phyloP scores from a whole-genome alignment of 805 yeast genomes.

The Zygosaccharomyces rouxii region DNA sequence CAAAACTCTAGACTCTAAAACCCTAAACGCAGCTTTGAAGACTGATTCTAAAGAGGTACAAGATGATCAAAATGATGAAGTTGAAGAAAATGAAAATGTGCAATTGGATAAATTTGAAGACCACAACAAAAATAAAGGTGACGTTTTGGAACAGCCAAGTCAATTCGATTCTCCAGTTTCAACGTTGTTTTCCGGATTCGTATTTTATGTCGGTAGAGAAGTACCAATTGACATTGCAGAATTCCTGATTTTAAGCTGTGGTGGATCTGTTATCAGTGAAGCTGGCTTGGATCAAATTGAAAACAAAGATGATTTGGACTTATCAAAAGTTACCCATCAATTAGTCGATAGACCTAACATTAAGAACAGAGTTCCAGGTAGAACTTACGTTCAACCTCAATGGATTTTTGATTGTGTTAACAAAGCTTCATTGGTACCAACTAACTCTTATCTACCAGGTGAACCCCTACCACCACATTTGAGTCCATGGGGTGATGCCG shows the following conservation, averaged over 20 bases:
- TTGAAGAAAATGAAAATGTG: constrained; percentile 41
- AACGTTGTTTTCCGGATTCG: constrained; percentile 64
- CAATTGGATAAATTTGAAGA: constrained; percentile 71
- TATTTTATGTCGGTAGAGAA: constrained; percentile 90
- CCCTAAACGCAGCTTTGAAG: constrained; percentile 51
- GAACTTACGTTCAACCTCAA: constrained; percentile 95
- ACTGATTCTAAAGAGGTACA: constrained; percentile 40
- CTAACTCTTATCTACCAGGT: constrained; percentile 84
- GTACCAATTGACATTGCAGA: constrained; percentile 90
- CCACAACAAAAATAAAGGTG: constrained; percentile 58
- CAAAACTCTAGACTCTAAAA: constrained; percentile 37
- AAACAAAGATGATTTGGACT: constrained; percentile 45
- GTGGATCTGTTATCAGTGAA: constrained; percentile 83
- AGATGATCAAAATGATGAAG: constrained; percentile 35
- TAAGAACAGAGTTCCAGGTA: constrained; percentile 71
- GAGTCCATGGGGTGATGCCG: constrained; percentile 98
- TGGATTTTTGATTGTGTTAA: constrained; percentile 94
- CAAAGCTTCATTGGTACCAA: constrained; percentile 68
- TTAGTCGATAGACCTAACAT: constrained; percentile 89
- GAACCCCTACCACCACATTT: constrained; percentile 94
- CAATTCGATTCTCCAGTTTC: constrained; percentile 56
- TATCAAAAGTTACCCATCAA: constrained; percentile 81
- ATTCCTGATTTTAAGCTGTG: constrained; percentile 78
- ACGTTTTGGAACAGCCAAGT: constrained; percentile 67
- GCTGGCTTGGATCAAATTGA: constrained; percentile 74